phyloP scores from a whole-genome alignment of 2,329 filamentous ascomycete genomes.

The Exophiala mesophila region DNA sequence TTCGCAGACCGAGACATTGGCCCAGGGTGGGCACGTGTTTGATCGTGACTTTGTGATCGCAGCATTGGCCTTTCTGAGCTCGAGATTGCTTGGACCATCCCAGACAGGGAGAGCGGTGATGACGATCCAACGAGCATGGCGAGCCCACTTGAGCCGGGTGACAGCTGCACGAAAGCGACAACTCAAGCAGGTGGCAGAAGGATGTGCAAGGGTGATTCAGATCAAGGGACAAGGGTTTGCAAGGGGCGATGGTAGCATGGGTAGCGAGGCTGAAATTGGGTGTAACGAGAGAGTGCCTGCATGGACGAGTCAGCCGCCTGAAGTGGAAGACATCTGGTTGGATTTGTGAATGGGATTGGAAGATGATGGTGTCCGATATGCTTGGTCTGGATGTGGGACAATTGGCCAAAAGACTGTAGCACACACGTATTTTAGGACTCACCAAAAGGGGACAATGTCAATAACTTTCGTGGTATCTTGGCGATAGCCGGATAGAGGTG shows the following conservation, averaged over 20 bases:
- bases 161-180: slow-evolving; percentile 29
- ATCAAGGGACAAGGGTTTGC: not conserved
- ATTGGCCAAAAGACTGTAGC: too few relatives aligned
- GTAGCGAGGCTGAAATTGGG: slow-evolving; percentile 1
- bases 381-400: too few relatives aligned
- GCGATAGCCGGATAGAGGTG: too few relatives aligned
- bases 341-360: too few relatives aligned
- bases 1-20: slow-evolving; percentile 1
- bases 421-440: too few relatives aligned
- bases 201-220: slow-evolving; percentile 15
- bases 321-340: slow-evolving; percentile 21
- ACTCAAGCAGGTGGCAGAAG: slow-evolving; percentile 40
- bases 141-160: slow-evolving; percentile 27
- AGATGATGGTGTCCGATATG: too few relatives aligned
- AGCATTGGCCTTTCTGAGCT: slow-evolving; percentile 56
- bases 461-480: too few relatives aligned
- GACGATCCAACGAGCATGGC: slow-evolving; percentile 50
- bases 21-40: slow-evolving; percentile 39
- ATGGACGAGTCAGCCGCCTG: not conserved
- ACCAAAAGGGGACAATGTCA: too few relatives aligned
- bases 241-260: not conserved
- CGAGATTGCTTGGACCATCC: slow-evolving; percentile 50
- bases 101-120: slow-evolving; percentile 47
- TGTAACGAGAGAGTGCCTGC: not conserved
- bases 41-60: slow-evolving; percentile 52